Evolutionary conservation across 2,329 filamentous ascomycete genomes (phyloP).

Genomic region (Curvularia eragrostidis): DNA sequence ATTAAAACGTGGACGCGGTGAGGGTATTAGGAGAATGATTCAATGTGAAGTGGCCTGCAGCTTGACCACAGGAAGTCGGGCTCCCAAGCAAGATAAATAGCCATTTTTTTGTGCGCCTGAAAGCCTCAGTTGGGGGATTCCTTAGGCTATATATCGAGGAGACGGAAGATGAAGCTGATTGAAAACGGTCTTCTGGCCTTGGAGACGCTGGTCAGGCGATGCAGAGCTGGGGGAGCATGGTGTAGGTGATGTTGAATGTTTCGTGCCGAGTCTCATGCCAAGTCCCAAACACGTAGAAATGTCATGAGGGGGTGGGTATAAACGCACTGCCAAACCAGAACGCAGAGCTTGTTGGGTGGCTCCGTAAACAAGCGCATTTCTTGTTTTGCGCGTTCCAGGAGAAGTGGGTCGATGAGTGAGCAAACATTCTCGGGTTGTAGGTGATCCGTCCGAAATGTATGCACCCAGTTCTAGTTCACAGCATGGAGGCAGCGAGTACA

Average conservation of each 20-base stretch:
- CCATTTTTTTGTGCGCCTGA: slow-evolving; percentile 1
- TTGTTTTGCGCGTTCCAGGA: slow-evolving; percentile 10
- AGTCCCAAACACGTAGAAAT: slow-evolving; percentile 18
- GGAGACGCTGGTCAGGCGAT: slow-evolving; percentile 2
- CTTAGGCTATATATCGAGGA: background rate
- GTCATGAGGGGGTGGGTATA: background rate
- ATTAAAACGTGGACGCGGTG: slow-evolving; percentile 1
- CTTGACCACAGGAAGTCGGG: background rate
- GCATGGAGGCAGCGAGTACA: background rate
- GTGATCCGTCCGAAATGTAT: slow-evolving; percentile 1
- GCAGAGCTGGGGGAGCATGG: background rate
- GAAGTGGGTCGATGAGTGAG: background rate
- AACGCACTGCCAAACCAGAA: background rate
- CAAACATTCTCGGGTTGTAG: slow-evolving; percentile 1
- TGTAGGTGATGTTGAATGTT: slow-evolving; percentile 11
- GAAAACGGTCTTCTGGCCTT: slow-evolving; percentile 6
- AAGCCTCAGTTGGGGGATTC: slow-evolving; percentile 2
- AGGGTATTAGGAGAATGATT: background rate
- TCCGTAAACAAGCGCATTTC: background rate
- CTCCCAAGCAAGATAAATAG: slow-evolving; percentile 8
- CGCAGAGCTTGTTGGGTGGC: slow-evolving; percentile 1
- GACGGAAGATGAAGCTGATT: slow-evolving; percentile 7
- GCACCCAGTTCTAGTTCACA: background rate
- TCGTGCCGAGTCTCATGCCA: slow-evolving; percentile 22
- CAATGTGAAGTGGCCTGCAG: slow-evolving; percentile 14